phyloP scores from a whole-genome alignment of 108 stramenopile genomes.

The Cyclotella sp. region DNA sequence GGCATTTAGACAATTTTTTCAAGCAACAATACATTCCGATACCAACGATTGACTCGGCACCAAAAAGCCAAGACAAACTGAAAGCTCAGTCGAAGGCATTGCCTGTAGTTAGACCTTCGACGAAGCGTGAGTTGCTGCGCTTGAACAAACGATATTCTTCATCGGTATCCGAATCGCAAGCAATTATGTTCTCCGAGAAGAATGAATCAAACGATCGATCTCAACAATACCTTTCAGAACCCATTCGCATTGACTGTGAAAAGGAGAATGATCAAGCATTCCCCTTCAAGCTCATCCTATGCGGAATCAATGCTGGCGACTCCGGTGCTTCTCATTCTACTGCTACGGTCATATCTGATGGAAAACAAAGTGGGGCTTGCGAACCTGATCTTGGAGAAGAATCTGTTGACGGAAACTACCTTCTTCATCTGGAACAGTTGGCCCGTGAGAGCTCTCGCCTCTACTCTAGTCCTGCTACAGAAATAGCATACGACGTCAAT shows the following conservation, averaged over 20 bases:
- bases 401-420: neutral
- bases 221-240: neutral
- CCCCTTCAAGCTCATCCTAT: neutral
- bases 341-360: neutral
- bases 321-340: neutral
- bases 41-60: neutral
- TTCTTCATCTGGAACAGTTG: slow-evolving; percentile 3
- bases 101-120: neutral
- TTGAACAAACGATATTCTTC: slow-evolving; percentile 10
- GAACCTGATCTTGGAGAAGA: neutral
- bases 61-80: neutral
- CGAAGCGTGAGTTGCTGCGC: neutral
- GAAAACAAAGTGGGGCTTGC: neutral
- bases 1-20: neutral
- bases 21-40: neutral
- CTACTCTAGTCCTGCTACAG: neutral
- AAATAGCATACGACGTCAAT: neutral
- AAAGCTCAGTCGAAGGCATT: neutral
- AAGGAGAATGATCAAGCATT: neutral
- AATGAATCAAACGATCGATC: neutral
- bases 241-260: neutral
- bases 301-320: neutral
- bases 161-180: neutral
- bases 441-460: neutral
- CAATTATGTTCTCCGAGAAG: neutral